Evolutionary conservation across 108 stramenopile genomes (phyloP).

Genomic region (Cyclotella atomus): DNA sequence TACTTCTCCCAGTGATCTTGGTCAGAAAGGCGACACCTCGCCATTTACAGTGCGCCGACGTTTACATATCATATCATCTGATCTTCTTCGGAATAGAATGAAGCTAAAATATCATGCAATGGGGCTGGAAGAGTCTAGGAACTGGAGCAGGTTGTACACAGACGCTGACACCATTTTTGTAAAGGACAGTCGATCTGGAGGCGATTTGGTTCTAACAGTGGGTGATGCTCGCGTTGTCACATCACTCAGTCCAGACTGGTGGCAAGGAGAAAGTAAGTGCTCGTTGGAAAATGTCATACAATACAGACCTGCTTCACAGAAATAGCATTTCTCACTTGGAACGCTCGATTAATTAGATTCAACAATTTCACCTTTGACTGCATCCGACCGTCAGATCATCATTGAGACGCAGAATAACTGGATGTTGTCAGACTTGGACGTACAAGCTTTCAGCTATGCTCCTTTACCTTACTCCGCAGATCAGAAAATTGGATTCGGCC

Average conservation of each 20-base stretch:
- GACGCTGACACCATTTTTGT: slow-evolving; percentile 82
- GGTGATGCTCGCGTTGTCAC: slow-evolving; percentile 86
- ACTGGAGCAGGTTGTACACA: slow-evolving; percentile 75
- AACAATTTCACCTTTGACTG: slow-evolving; percentile 81
- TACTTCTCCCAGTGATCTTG: slow-evolving; percentile 50
- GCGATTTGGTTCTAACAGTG: slow-evolving; percentile 79
- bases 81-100: slow-evolving; percentile 63
- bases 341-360: slow-evolving; percentile 29
- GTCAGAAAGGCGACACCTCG: slow-evolving; percentile 61
- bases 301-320: too few species aligned
- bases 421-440: slow-evolving; percentile 90
- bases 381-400: slow-evolving; percentile 69
- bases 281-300: too few species aligned
- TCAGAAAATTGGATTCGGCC: slow-evolving; percentile 37
- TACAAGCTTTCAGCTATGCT: slow-evolving; percentile 90
- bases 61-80: slow-evolving; percentile 63
- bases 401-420: slow-evolving; percentile 84
- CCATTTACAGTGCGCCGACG: slow-evolving; percentile 62
- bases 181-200: slow-evolving; percentile 72
- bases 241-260: slow-evolving; percentile 55
- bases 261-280: slow-evolving; percentile 47
- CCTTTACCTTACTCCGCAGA: slow-evolving; percentile 91
- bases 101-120: slow-evolving; percentile 77
- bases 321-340: neutral
- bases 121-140: slow-evolving; percentile 74